Conservation (phyloP, 2,329 filamentous ascomycete genomes). For the Endothia cerciana region DNA sequence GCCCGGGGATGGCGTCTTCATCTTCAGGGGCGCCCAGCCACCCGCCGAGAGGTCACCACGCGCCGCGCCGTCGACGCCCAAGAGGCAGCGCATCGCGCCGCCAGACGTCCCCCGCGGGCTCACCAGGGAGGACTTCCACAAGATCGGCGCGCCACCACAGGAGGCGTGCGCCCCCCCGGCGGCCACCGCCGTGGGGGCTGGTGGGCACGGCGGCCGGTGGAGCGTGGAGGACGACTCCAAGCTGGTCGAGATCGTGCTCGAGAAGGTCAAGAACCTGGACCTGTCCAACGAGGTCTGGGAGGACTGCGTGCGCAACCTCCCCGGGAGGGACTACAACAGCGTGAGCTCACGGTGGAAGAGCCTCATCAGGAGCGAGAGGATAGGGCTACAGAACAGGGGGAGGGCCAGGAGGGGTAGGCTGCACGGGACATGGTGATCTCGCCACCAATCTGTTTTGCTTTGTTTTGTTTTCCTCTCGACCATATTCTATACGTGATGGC, state of each 20-base stretch:
- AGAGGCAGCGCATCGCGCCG: constrained; percentile 63
- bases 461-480: constrained; percentile 9
- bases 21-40: constrained; percentile 24
- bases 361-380: constrained; percentile 60
- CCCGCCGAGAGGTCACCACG: constrained; percentile 31
- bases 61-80: constrained; percentile 56
- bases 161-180: constrained; percentile 7
- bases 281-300: constrained; percentile 69
- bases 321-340: constrained; percentile 60
- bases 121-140: constrained; percentile 61
- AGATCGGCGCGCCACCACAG: constrained; percentile 38
- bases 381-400: constrained; percentile 58
- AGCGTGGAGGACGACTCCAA: constrained; percentile 66
- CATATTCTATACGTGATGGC: constrained; percentile 3
- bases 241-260: constrained; percentile 68
- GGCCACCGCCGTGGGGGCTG: constrained; percentile 48
- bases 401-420: constrained; percentile 50
- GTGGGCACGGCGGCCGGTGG: constrained; percentile 54
- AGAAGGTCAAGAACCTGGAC: constrained; percentile 57
- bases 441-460: neutral
- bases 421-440: constrained; percentile 59
- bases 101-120: constrained; percentile 64
- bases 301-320: constrained; percentile 64
- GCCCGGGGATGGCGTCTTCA: constrained; percentile 14
- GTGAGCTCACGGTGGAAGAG: constrained; percentile 66